A percentile compares a stretch with the other conserved stretches of the same genome.
Conservation (phyloP, 345 rosid species). For the Theobroma cacao region DNA sequence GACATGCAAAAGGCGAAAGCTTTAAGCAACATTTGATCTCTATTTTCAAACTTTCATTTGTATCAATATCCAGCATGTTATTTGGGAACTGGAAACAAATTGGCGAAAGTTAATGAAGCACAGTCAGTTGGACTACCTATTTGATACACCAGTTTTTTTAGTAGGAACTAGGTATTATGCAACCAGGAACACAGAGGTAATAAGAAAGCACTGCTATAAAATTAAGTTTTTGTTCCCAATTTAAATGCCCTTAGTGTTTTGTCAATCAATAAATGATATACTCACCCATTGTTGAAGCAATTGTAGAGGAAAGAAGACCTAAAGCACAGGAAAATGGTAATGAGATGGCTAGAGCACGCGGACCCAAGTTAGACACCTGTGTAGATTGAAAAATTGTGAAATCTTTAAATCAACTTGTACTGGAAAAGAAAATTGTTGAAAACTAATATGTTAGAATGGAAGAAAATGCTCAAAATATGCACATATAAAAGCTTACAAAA, state of each 20-base stretch:
- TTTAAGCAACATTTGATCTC: background rate
- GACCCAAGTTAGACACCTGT: conserved; percentile 6
- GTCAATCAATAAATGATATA: background rate
- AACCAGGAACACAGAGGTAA: background rate
- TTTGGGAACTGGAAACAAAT: background rate
- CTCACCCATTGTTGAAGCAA: conserved; percentile 10
- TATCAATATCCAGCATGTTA: background rate
- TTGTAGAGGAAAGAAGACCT: conserved; percentile 5
- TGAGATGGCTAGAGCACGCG: conserved; percentile 9
- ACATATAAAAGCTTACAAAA: background rate
- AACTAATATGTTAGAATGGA: background rate
- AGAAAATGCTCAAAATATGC: conserved; percentile 4
- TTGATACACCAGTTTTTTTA: background rate
- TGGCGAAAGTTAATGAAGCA: background rate
- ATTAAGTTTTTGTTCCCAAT: background rate
- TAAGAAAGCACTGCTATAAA: background rate
- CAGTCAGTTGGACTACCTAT: background rate
- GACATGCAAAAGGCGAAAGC: background rate
- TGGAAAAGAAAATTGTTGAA: background rate
- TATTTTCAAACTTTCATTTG: background rate
- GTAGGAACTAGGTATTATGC: background rate
- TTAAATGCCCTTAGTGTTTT: background rate
- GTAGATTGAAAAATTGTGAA: background rate
- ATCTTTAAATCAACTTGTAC: background rate
- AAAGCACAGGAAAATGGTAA: conserved; percentile 12